phyloP scores from a whole-genome alignment of 306 rosid species.

The Quercus suber region DNA sequence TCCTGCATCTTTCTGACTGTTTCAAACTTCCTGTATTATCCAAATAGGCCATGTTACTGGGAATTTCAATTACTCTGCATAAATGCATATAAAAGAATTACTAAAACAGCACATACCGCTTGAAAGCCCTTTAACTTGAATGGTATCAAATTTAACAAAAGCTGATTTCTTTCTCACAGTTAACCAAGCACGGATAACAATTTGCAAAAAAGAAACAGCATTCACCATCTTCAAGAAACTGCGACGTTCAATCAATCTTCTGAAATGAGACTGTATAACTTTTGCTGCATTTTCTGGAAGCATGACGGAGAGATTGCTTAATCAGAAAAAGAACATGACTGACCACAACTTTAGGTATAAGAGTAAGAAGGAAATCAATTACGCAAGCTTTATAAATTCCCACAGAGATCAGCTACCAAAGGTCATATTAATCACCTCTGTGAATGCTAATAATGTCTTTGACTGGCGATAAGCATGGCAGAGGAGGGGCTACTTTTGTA shows the following conservation, averaged over 20 bases:
- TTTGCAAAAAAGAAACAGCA: constrained; percentile 53
- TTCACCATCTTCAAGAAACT: constrained; percentile 42
- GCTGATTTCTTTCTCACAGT: constrained; percentile 36
- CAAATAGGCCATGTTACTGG: constrained; percentile 21
- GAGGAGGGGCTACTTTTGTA: constrained; percentile 34
- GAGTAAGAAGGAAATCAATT: constrained; percentile 8
- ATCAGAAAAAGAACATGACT: constrained; percentile 13
- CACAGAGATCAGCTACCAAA: neutral
- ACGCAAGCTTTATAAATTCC: constrained; percentile 3
- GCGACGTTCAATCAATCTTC: constrained; percentile 41
- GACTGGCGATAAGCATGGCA: constrained; percentile 20
- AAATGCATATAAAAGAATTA: constrained; percentile 1
- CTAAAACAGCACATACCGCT: constrained; percentile 38
- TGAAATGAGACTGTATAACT: constrained; percentile 53
- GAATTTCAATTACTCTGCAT: constrained; percentile 16
- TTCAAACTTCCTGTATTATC: constrained; percentile 40
- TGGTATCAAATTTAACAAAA: constrained; percentile 20
- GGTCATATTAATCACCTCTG: constrained; percentile 43
- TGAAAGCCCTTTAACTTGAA: constrained; percentile 24
- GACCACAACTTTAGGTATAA: neutral
- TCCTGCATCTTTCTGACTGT: constrained; percentile 31
- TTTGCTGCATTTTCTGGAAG: constrained; percentile 65
- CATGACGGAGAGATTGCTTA: constrained; percentile 5
- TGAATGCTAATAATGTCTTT: constrained; percentile 22
- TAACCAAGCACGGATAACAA: constrained; percentile 65